Base-by-base conservation (phyloP, 2,329 filamentous ascomycete genomes). In the Verticillium tricorpus region DNA sequence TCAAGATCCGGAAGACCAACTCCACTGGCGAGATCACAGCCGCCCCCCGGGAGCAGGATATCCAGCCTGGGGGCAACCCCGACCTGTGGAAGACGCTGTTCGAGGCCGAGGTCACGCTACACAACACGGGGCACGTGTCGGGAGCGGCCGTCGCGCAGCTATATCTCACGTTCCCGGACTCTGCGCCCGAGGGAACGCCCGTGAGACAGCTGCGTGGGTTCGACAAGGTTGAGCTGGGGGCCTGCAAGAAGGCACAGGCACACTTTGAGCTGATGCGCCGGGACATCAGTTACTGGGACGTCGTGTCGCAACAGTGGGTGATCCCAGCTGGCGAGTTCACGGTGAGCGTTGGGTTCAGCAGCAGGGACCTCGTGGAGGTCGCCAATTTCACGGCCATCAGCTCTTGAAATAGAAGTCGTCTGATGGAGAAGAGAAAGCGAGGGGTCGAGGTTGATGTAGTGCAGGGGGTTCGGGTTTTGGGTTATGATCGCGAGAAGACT, bases 81-180 rank as follows among this genome's bases (percentile, higher is more conserved):
- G 81, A 81, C 25, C 78, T 88, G 25, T 87, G 81, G 78, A 77
- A 81, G 8, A 73, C 72, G 28, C 66, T 87, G n/a, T 78, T 76
- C 63, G 80, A 72, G 52, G 77, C 84, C 11, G 74, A 76, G 2
- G 77, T 80, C 2, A 72, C 76, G 1, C 68, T 88, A 6, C 73
- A 71, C 39, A 88, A 88, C 73, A 82, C 79, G 0, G 85, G 85
- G 19, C 62, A 67, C 1, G 69, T 84, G 0, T 68, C 72, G 25
- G 84, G 82, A 31, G 78, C 78, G 2, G 76, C 80, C 11, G 80
- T 87, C 0, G 74, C 81, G 2, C 85, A 88, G 71, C 73, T 88
- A 1, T 87, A 87, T 68, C 70, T 86, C n/a, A 65, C 68, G 5
- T 74, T 80, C 71, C 75, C 77, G 52, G 69, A 70, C 22, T 69